Evolutionary conservation across 2,329 filamentous ascomycete genomes (phyloP).

Genomic region (Exophiala spinifera): DNA sequence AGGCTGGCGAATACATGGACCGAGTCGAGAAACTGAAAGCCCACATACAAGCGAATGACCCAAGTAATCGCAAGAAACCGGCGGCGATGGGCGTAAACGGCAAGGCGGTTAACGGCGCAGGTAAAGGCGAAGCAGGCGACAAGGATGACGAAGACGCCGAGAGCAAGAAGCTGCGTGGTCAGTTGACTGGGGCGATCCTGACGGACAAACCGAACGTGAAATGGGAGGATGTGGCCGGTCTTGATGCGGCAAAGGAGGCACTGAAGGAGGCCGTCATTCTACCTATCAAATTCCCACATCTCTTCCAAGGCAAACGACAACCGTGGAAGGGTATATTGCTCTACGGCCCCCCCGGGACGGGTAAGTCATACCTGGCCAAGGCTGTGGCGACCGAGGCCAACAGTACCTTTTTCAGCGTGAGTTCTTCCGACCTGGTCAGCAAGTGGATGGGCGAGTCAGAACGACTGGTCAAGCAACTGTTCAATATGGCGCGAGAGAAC

Average conservation of each 20-base stretch:
- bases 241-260: constrained; percentile 92
- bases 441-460: constrained; percentile 99
- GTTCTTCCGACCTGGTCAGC: constrained; percentile 92
- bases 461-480: constrained; percentile 91
- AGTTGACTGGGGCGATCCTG: constrained; percentile 85
- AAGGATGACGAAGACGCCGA: constrained; percentile 78
- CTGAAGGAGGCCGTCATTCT: constrained; percentile 96
- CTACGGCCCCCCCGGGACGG: constrained; percentile 93
- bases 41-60: constrained; percentile 73
- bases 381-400: constrained; percentile 97
- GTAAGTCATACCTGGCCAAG: constrained; percentile 96
- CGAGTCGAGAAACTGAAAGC: constrained; percentile 96
- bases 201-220: constrained; percentile 93
- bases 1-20: constrained; percentile 97
- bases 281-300: constrained; percentile 95
- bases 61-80: constrained; percentile 51
- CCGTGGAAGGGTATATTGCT: constrained; percentile 98
- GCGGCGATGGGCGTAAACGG: constrained; percentile 53
- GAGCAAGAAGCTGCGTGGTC: constrained; percentile 89
- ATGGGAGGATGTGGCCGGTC: constrained; percentile 96
- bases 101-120: constrained; percentile 48
- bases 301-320: constrained; percentile 93
- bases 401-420: constrained; percentile 98
- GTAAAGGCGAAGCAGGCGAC: constrained; percentile 59
- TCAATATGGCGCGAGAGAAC: constrained; percentile 97